These are phyloP conservation scores for Monilinia polystroma DNA, from an alignment of 2,329 filamentous ascomycete genomes.

Conservation along the genomic window DNA sequence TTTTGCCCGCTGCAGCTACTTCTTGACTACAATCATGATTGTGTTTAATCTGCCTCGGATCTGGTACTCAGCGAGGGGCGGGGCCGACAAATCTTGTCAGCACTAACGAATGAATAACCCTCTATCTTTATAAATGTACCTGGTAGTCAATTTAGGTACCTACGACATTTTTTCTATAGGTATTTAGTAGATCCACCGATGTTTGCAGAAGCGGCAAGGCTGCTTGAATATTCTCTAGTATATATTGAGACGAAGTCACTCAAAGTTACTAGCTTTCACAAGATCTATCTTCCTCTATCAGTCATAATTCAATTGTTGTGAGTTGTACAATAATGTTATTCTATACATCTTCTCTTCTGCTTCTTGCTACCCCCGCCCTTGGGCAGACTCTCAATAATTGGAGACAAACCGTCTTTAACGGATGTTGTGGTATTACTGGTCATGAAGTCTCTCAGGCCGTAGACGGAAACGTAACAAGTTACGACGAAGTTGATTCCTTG, in stretches of 20 bases:
- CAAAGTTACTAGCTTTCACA: background rate
- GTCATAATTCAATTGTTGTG: background rate
- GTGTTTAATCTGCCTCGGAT: background rate
- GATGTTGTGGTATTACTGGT: background rate
- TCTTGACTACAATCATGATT: background rate
- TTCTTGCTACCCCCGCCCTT: background rate
- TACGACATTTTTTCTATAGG: background rate
- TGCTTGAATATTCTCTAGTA: background rate
- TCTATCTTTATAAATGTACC: background rate
- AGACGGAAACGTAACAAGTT: slow-evolving; percentile 7
- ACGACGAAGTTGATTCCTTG: background rate
- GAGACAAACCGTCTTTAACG: background rate
- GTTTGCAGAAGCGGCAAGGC: background rate
- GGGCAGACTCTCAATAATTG: slow-evolving; percentile 9
- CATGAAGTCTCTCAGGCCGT: background rate
- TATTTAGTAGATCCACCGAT: background rate
- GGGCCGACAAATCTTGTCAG: background rate
- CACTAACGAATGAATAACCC: background rate
- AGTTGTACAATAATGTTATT: background rate
- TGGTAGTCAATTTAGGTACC: background rate
- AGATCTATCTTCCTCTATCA: background rate
- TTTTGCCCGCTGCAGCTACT: background rate
- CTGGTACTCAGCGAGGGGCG: background rate
- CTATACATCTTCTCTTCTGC: background rate
- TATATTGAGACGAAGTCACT: background rate